Evolutionary conservation across 1,284 basidiomycete genomes (phyloP).

Genomic region (Anthracocystis walkeri): DNA sequence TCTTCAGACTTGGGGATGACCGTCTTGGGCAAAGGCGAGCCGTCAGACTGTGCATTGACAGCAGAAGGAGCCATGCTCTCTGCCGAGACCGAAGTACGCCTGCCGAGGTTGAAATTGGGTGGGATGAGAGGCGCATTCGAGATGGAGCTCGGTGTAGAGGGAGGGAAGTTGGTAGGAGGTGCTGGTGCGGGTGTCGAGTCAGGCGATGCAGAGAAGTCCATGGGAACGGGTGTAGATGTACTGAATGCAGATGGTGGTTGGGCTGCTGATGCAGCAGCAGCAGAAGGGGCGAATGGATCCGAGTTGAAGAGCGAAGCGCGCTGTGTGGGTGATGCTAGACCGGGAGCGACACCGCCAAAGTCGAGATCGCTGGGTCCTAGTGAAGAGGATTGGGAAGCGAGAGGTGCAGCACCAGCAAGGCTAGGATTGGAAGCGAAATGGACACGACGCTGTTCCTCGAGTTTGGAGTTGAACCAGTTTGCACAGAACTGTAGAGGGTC

Average conservation of each 20-base stretch:
- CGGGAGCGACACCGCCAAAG: conserved; percentile 28
- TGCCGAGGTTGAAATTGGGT: conserved; percentile 79
- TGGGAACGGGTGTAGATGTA: conserved; percentile 20
- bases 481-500: conserved; percentile 94
- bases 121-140: conserved; percentile 68
- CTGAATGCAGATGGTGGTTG: conserved; percentile 5
- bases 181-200: conserved; percentile 21
- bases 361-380: conserved; percentile 33
- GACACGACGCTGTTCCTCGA: conserved; percentile 84
- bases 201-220: conserved; percentile 26
- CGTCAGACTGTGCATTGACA: conserved; percentile 26
- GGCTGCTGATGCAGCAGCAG: neutral
- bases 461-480: conserved; percentile 90
- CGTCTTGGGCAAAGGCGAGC: conserved; percentile 43
- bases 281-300: conserved; percentile 32
- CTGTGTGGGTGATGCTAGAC: conserved; percentile 44
- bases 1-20: conserved; percentile 79
- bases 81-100: conserved; percentile 94
- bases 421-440: conserved; percentile 71
- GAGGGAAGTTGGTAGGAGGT: conserved; percentile 18
- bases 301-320: conserved; percentile 39
- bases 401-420: conserved; percentile 16
- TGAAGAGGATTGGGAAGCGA: conserved; percentile 49
- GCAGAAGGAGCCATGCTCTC: conserved; percentile 84
- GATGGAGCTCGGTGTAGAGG: conserved; percentile 2